A percentile compares a stretch with the other conserved stretches of the same genome.
Conservation (phyloP, 2,329 filamentous ascomycete species). For the Colletotrichum sp. region DNA sequence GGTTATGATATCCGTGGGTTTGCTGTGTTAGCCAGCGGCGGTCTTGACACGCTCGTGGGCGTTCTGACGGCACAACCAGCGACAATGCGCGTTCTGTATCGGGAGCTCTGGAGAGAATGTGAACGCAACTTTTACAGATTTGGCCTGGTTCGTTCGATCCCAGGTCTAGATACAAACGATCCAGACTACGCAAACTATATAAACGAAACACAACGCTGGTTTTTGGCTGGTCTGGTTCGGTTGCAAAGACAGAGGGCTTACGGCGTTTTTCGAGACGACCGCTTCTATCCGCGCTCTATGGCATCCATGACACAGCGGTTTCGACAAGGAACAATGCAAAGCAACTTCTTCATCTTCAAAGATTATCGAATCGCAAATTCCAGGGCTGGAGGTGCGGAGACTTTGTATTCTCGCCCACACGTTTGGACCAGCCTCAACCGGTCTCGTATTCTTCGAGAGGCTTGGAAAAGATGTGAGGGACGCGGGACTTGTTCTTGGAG, state of each 20-base stretch:
- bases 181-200: too few species aligned
- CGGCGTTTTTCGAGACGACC: neutral
- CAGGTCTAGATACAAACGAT: too few species aligned
- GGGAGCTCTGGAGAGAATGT: fast-evolving
- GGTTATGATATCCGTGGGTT: fast-evolving
- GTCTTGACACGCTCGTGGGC: neutral
- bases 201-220: too few species aligned
- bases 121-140: fast-evolving
- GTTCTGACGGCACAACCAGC: neutral
- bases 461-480: neutral
- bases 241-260: neutral
- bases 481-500: neutral
- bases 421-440: neutral
- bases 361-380: fast-evolving
- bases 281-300: neutral
- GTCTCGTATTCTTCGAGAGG: neutral
- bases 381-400: too few species aligned
- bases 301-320: neutral
- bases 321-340: neutral
- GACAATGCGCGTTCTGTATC: fast-evolving
- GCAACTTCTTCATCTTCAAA: fast-evolving
- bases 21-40: neutral
- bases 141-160: neutral
- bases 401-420: neutral
- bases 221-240: neutral